Evolutionary conservation across 768 basidiomycete species (phyloP), one percentile per base, ranked within the genome.

Genomic region (Boletus reticuloceps): DNA sequence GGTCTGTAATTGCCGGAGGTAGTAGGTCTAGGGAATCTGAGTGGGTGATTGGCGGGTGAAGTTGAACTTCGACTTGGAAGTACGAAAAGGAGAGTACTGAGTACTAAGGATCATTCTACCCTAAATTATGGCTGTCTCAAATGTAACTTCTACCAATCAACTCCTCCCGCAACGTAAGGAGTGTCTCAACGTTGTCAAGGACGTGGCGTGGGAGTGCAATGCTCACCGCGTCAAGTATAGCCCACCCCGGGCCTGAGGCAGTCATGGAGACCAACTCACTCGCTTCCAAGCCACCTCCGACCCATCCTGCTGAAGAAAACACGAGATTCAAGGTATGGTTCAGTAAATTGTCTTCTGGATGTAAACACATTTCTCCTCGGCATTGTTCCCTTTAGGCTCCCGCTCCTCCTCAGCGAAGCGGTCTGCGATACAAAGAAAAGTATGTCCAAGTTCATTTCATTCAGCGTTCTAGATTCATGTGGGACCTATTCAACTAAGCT

Each of bases 351-450:
- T 45, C 11, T 31, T 22, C 29, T 31, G 27, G 29, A 40, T n/a
- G 16, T 51, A 5, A 14, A 36, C n/a, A 51, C 11, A 16, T 27
- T 8, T 41, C 27, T 14, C 42, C 37, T 17, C 36, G n/a, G 46
- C 22, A 16, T 11, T 4, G 32, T 44, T 52, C 9, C 34, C 27
- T 44, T 14, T 17, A 58, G 67, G 52, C 52, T 20, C 62, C 62
- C 25, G 47, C 46, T 16, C 57, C 49, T 16, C 58, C 56, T 25
- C 59, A 61, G 49, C 63, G 61, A 20, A 46, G 57, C n/a, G 63
- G 62, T 31, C 37, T 39, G 20, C 61, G 69, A 38, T 72, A 69
- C 61, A 71, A 71, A 31, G 69, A 72, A 60, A 71, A 71, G 69
- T 72, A 40, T 9, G 67, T 50, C 17, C 14, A 3, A 3, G 4